Evolutionary conservation across 805 yeast genomes (phyloP).

Genomic region (Candida saitoana): DNA sequence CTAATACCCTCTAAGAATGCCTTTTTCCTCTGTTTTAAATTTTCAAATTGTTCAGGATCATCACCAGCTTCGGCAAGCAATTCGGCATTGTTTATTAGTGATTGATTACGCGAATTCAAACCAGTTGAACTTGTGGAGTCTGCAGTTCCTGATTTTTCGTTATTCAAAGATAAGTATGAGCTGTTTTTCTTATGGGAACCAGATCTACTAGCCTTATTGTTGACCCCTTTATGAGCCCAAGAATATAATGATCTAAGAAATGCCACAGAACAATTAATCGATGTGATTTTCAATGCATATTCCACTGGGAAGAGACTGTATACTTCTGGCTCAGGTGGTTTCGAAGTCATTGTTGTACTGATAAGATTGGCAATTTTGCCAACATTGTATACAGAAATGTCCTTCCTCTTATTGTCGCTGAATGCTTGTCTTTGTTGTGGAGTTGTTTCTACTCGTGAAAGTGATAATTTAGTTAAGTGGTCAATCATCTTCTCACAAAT

Average conservation of each 20-base stretch:
- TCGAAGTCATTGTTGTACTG: conserved; percentile 57
- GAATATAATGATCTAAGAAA: conserved; percentile 74
- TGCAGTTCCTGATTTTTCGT: conserved; percentile 26
- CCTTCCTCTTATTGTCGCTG: conserved; percentile 40
- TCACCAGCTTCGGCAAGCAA: conserved; percentile 41
- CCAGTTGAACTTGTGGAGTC: conserved; percentile 25
- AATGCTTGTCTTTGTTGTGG: conserved; percentile 56
- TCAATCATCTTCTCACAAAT: conserved; percentile 80
- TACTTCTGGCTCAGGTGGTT: conserved; percentile 55
- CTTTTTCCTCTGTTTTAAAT: conserved; percentile 76
- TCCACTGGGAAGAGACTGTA: conserved; percentile 63
- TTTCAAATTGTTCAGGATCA: conserved; percentile 82
- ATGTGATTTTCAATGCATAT: conserved; percentile 76
- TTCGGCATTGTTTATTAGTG: conserved; percentile 11
- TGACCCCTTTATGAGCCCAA: conserved; percentile 72
- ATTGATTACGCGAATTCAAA: conserved; percentile 25
- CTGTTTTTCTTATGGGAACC: conserved; percentile 8
- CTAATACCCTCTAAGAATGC: conserved; percentile 72
- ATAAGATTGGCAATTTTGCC: conserved; percentile 73
- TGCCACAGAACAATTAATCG: conserved; percentile 77
- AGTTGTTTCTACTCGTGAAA: conserved; percentile 68
- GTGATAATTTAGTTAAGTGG: conserved; percentile 66
- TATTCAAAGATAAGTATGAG: conserved; percentile 13
- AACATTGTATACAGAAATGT: conserved; percentile 70
- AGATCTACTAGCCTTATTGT: conserved; percentile 1